Evolutionary conservation across 2,329 filamentous ascomycete genomes (phyloP).

Genomic region (Cadophora sp.): DNA sequence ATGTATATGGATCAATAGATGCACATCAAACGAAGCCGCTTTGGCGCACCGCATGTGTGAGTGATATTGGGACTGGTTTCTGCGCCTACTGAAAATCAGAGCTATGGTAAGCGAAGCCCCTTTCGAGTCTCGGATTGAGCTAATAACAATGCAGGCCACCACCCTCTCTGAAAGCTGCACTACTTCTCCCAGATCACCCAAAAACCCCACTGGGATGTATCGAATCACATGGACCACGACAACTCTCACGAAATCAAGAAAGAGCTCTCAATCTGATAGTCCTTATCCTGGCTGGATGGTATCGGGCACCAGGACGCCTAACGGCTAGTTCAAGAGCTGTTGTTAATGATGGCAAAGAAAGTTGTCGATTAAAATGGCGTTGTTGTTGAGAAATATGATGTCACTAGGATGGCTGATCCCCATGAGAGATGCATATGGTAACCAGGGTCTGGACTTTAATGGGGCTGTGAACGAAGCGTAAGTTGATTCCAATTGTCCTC

Average conservation of each 20-base stretch:
- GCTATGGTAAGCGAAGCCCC: too few relatives aligned
- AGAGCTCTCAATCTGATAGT: background rate
- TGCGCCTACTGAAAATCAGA: too few relatives aligned
- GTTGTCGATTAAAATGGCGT: slow-evolving; percentile 99
- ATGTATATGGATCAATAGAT: too few relatives aligned
- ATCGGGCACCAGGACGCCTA: slow-evolving; percentile 71
- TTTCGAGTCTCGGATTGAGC: too few relatives aligned
- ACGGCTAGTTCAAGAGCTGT: slow-evolving; percentile 91
- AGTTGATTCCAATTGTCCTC: slow-evolving; percentile 49
- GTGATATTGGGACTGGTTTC: too few relatives aligned
- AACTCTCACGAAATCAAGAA: background rate
- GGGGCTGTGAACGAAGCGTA: slow-evolving; percentile 95
- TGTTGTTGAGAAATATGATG: slow-evolving; percentile 98
- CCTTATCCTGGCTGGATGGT: background rate
- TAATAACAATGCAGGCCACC: too few relatives aligned
- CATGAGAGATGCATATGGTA: slow-evolving; percentile 97
- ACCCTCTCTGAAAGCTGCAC: too few relatives aligned
- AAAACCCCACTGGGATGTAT: background rate
- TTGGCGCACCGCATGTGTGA: too few relatives aligned
- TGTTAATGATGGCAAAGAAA: slow-evolving; percentile 97
- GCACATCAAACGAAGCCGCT: too few relatives aligned
- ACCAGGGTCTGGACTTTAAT: slow-evolving; percentile 95
- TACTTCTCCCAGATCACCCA: background rate
- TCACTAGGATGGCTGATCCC: slow-evolving; percentile 86
- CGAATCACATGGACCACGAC: background rate